phyloP scores from a whole-genome alignment of 2,329 filamentous ascomycete species.

The Fusarium chaquense region DNA sequence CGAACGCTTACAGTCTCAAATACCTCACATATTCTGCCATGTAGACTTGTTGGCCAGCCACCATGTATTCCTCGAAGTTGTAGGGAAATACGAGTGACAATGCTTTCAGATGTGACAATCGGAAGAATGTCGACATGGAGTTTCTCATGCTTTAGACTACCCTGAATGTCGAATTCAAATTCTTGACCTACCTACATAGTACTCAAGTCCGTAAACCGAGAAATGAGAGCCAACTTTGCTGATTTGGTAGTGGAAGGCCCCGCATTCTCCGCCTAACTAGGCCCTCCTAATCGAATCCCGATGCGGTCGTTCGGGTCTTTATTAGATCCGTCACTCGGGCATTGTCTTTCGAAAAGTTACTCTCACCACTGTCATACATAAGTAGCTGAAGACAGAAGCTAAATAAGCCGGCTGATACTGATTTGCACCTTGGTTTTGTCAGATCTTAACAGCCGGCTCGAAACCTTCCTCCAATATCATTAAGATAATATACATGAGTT shows the following conservation, averaged over 20 bases:
- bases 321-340: slow-evolving; percentile 5
- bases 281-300: slow-evolving; percentile 1
- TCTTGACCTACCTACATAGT: not conserved
- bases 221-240: not conserved
- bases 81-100: not conserved
- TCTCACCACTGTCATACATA: not conserved
- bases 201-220: not conserved
- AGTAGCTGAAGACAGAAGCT: not conserved
- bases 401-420: not conserved
- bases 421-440: not conserved
- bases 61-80: not conserved
- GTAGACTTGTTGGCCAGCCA: not conserved
- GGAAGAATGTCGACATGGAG: not conserved
- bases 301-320: slow-evolving; percentile 21
- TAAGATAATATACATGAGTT: too few relatives aligned
- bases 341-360: not conserved
- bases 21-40: not conserved
- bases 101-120: not conserved
- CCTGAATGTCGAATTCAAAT: not conserved
- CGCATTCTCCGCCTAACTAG: slow-evolving; percentile 14
- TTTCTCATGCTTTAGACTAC: not conserved
- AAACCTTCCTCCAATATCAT: not conserved
- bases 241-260: slow-evolving; percentile 1
- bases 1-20: not conserved
- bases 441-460: not conserved